Base-by-base conservation (phyloP, 2,329 filamentous ascomycete genomes). In the Leptographium lundbergii region DNA sequence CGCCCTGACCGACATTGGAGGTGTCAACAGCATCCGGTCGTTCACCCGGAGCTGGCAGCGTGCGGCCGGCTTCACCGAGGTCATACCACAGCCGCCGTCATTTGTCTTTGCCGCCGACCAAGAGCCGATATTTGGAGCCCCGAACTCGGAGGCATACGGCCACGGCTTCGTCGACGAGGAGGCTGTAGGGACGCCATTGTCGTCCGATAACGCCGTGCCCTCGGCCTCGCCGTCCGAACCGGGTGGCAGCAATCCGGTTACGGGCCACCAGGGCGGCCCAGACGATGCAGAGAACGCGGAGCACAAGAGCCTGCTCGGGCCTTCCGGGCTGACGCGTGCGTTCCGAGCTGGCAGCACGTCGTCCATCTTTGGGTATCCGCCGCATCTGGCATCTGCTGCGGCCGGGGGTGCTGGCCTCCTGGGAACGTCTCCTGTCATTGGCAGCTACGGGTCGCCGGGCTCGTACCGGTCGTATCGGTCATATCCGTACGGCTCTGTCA, bases 41-140 rank as follows among this genome's bases (percentile, higher is more conserved):
- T 97, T 97, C 69, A 89, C 91, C 52, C 83, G 88, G 61, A 95
- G 89, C 66, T 96, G 91, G 88, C 89, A 92, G 72, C 85, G 92
- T 69, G 92, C 92, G 45, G 90, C 91, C 29, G 86, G 81, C 60
- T 97, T 97, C 71, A 81, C 84, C 63, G 91, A 96, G 70, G 89
- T 96, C 65, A 86, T 94, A 39, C 89, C 90, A 6, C 85, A 88
- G 59, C 82, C 85, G 19, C 84, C 85, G 17, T 86, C 88, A 39
- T 90, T 95, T 69, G 77, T 89, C 57, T 80, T 84, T 62, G 78
- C 79, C 2, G 76, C 81, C 50, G 81, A 84, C 51, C 78, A 81
- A 61, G 73, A 73, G 39, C 74, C 74, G 24, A 68, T 74, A n/a
- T 60, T 65, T 24, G 69, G 69, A 57, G 64, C 66, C 22, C 69